These are phyloP conservation scores for Alliaria petiolata DNA, from an alignment of 345 rosid species.

Conservation along the genomic window DNA sequence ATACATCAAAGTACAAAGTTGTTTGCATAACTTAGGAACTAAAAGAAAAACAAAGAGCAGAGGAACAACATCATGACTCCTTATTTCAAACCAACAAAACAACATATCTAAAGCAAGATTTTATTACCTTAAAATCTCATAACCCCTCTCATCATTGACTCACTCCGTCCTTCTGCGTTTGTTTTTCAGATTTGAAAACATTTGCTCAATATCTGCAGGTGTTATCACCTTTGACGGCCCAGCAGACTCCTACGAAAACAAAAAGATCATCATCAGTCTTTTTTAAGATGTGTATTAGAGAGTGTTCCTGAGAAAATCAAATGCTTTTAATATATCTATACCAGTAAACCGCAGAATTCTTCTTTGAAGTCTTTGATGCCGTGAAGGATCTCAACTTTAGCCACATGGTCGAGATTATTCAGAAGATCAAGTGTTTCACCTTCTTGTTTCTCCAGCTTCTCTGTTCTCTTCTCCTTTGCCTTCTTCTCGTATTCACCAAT, in stretches of 20 bases:
- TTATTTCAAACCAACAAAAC: conserved; percentile 3
- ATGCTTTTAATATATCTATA: conserved; percentile 19
- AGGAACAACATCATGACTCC: neutral
- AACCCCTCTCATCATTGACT: neutral
- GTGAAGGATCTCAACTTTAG: conserved; percentile 84
- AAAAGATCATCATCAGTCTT: neutral
- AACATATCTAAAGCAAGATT: conserved; percentile 4
- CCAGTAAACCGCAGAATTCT: conserved; percentile 71
- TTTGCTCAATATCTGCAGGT: conserved; percentile 69
- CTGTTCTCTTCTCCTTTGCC: conserved; percentile 86
- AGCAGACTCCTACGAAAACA: conserved; percentile 51
- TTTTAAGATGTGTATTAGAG: neutral
- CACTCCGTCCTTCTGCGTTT: conserved; percentile 62
- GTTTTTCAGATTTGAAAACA: conserved; percentile 88
- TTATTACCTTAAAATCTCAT: neutral
- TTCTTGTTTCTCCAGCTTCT: conserved; percentile 80
- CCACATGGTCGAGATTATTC: conserved; percentile 73
- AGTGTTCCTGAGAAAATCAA: neutral
- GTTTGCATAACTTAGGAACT: conserved; percentile 15
- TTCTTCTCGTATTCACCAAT: conserved; percentile 83
- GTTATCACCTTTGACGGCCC: conserved; percentile 89
- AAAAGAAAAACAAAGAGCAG: conserved; percentile 7
- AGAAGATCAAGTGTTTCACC: conserved; percentile 62
- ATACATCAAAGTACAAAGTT: conserved; percentile 8
- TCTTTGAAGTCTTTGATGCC: conserved; percentile 86